Base-by-base conservation (phyloP, 1,139 yeast genomes). In the Meyerozyma carpophila region DNA sequence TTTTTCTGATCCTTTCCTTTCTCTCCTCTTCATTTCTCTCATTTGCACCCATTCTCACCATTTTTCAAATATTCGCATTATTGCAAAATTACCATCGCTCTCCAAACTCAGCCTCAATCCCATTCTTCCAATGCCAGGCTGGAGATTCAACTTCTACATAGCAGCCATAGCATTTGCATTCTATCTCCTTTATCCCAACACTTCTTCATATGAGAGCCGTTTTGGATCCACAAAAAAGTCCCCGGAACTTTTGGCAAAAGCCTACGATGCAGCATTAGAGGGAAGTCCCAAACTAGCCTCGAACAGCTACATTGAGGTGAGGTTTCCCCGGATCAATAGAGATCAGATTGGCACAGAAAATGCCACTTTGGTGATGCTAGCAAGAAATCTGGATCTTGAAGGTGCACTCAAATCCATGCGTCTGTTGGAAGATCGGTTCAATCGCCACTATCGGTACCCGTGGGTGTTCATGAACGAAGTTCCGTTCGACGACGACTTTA, bases 351-450 rank as follows among this genome's bases (percentile, higher is more conserved):
- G 80, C 0, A 55, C 48, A 37, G 81, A 76, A 50, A 77, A 77
- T 55, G 82, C 81, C 18, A 76, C 81, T 0, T 45, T 71, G 40
- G 75, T 73, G 11, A 71, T 72, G 77, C 57, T 75, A 13, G 77
- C 68, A 11, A 55, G 76, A 48, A 76, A 70, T 53, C 55, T 47
- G 39, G 79, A 73, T 47, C 51, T 73, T 11, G 56, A 62, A 36
- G 76, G 73, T 0, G 77, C 76, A 4, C 51, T 73, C 25, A 57
- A 57, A 41, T 67, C 76, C 10, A 73, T 73, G 62, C 51, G 78
- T 43, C 67, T 73, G 8, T 58, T 73, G 16, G 78, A 73, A 50
- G 78, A 73, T 48, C 51, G 77, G 31, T 75, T 77, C 52, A 74
- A 75, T 47, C 59, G 63, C 42, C 54, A 73, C 39, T 76, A 72